Evolutionary conservation across 2,329 filamentous ascomycete species (phyloP), one percentile per base, ranked within the genome.

Genomic region (Sphaerostilbella broomeana): DNA sequence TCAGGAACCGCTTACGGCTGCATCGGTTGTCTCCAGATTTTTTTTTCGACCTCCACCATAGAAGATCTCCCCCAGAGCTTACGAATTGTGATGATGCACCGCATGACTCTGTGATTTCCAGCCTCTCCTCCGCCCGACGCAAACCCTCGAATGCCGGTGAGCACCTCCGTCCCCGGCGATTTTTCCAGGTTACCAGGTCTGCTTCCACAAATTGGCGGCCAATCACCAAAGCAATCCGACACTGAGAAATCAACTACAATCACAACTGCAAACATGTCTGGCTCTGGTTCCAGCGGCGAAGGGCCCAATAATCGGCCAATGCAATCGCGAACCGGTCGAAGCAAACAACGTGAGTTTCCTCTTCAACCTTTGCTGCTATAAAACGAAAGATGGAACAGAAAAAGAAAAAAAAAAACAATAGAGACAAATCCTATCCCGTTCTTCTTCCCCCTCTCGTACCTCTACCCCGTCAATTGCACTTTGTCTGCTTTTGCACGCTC

Each of bases 271-370:
- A 53, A 44, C 22, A 63, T 64, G 60, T 62, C 61, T 40, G 58
- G 58, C 58, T 62, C 61, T 42, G 58, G 56, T 43, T 61, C 57
- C 39, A 54, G 53, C 29, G 58, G 54, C 46, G 59, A 56, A 51
- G 60, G 55, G 44, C 56, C 61, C 12, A 44, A 42, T 31, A 59
- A 56, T 45, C 75, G 75, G 52, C 67, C 75, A 37, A 82, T 81
- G 78, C 73, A 88, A 69, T 86, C 84, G 47, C 77, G 85, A 56
- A 81, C 77, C 39, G 85, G 85, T 54, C 75, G 86, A 59, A 80
- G 70, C 58, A 89, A 89, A 59, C 86, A 92, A 66, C 78, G 85
- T 88, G 72, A 79, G 83, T 84, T 34, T 43, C 42, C 43, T 43
- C 19, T 31, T 7, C 39, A 35, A 46, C 27, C 4, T 25, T 29